Base-by-base conservation (phyloP, 805 yeast genomes). In the Saccharomycopsis capsularis region DNA sequence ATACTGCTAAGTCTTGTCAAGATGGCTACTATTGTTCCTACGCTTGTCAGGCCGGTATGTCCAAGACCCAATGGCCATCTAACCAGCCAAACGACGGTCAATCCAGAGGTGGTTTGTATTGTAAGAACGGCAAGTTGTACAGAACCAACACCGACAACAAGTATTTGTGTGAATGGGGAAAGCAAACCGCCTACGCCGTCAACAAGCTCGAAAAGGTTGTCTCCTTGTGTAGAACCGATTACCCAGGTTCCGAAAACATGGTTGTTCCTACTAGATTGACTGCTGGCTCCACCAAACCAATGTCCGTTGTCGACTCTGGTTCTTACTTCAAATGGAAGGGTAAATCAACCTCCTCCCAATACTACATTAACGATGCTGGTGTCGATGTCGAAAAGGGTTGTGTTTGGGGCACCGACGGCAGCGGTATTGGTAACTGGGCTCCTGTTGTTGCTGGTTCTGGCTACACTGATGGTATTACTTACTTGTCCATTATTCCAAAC, bases 171-270 rank as follows among this genome's bases (percentile, higher is more conserved):
- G 87, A 75, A 63, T 85, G 95, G 91, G 88, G 83, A 58, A 66
- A 62, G 38, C 61, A 76, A 50, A 63, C 76, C 46, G 85, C 86
- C 48, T 56, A 61, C 48, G 84, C 80, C 51, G 74, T 68, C 38
- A 72, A 77, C 52, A 73, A 85, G 59, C 68, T 86, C 51, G 62
- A 66, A 57, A 64, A 82, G 52, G 74, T 75, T 46, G 89, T 91
- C 60, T 91, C 98, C 52, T 70, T 93, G 62, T 93, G 99, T 78
- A 85, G 97, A 75, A 91, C 99, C 55, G 99, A 91, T 68, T 91
- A 91, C 79, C 99, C 99, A 63, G 99, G 99, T 73, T 83, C 96
- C 56, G 99, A 91, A 75, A 89, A 89, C 78, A 93, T 91, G 98
- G 95, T 82, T 58, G 76, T 91, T 55, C 98, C 99, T 66, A 90